phyloP scores from a whole-genome alignment of 257 asterid genomes.

The Marsdenia floribunda region DNA sequence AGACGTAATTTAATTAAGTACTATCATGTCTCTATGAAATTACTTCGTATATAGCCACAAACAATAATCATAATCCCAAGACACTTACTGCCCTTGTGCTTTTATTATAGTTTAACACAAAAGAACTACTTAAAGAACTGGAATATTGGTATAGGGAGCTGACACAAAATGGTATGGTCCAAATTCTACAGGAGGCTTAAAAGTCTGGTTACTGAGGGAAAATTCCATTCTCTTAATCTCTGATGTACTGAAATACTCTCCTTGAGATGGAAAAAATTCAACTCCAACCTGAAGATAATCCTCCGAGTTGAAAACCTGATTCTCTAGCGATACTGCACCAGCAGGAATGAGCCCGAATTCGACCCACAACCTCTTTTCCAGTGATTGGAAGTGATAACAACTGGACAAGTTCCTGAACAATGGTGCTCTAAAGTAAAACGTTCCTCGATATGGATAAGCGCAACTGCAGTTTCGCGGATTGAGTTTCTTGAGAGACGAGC shows the following conservation, averaged over 20 bases:
- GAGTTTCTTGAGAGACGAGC: constrained; percentile 52
- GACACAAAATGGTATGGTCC: constrained; percentile 83
- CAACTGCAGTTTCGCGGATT: constrained; percentile 77
- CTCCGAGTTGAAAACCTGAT: constrained; percentile 58
- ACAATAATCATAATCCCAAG: no score
- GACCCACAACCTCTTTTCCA: constrained; percentile 78
- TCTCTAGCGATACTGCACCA: constrained; percentile 59
- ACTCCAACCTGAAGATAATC: constrained; percentile 76
- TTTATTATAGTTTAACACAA: not conserved
- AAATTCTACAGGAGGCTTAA: constrained; percentile 70
- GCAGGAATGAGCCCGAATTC: constrained; percentile 51
- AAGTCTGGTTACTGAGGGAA: constrained; percentile 61
- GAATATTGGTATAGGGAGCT: constrained; percentile 52
- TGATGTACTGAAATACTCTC: constrained; percentile 58
- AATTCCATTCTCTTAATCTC: constrained; percentile 64
- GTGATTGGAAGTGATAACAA: constrained; percentile 51
- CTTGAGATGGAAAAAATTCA: constrained; percentile 51
- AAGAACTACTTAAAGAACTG: constrained; percentile 23
- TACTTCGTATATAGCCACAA: no score
- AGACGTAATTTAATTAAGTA: no score
- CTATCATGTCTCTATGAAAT: no score
- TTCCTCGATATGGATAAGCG: constrained; percentile 77
- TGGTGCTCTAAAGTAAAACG: constrained; percentile 83
- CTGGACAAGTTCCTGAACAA: constrained; percentile 64
- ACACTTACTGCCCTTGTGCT: not conserved